Evolutionary conservation across 129 eudicot species (phyloP), one percentile per base, ranked within the genome.

Genomic region (Centrapalus pauciflorus): DNA sequence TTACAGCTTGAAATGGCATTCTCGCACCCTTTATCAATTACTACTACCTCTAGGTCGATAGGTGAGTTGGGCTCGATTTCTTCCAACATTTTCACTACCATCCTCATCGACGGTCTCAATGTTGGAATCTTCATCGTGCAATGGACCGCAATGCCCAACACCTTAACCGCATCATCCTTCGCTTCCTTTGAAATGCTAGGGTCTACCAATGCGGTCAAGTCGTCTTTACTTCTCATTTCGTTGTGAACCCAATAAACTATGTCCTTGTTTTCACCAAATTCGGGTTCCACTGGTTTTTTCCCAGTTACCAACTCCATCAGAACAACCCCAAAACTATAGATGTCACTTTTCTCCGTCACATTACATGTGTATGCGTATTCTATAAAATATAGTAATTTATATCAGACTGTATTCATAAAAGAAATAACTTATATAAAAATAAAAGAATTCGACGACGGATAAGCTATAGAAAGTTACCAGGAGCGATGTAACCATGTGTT

Each of bases 291-390:
- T 0, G 90, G 95, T 76, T 46, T 87, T 70, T 63, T 87, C 48
- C 95, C 90, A 0, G 90, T 87, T 23, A 81, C 85, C 37, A 87
- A 34, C 55, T 87, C 95, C 90, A 87, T 71, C 19, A 87, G 30
- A n/a, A 83, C 95, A 54, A 87, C 90, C 3, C 95, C 95, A 21
- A 87, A 87, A 79, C 95, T 87, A 65, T 79, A 87, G 13, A 87
- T 67, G 6, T 87, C 95, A 11, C 90, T 78, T 73, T 87, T 87
- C 25, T 83, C 90, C 0, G 71, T 75, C 61, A 87, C 84, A 5
- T 84, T 83, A 56, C 2, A 55, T 3, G 95, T 82, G 79, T 87
- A 87, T 33, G 83, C 95, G 27, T 81, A 83, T 50, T 87, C 95
- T 87, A 32, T 41, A 71, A 37, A 35, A 69, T 21, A 72, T 43